phyloP scores from a whole-genome alignment of 768 basidiomycete genomes.

The Psilocybe cubensis region DNA sequence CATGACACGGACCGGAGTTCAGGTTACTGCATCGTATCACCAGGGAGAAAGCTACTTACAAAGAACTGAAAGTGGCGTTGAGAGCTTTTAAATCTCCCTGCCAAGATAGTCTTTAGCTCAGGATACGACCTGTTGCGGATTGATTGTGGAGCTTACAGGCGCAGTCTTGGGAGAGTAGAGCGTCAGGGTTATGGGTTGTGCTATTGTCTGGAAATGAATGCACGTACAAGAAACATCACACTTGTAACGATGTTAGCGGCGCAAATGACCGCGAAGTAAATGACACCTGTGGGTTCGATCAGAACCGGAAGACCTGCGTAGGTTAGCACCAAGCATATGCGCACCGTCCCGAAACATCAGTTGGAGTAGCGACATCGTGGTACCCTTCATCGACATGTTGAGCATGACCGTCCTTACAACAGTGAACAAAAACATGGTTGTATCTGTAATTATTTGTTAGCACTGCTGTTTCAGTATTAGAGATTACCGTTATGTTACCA shows the following conservation, averaged over 20 bases:
- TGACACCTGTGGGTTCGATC: background rate
- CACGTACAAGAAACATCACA: slow-evolving; percentile 8
- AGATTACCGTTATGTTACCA: background rate
- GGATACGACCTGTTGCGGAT: no score
- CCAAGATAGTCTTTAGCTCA: background rate
- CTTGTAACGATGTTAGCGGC: slow-evolving; percentile 1
- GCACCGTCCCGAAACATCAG: slow-evolving; percentile 8
- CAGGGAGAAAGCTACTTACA: background rate
- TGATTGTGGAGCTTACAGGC: background rate
- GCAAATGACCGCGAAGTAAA: slow-evolving; percentile 9
- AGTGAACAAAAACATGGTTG: background rate
- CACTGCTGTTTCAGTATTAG: background rate
- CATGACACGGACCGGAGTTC: no score
- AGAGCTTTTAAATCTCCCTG: background rate
- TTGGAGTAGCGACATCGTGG: background rate
- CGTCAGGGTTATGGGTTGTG: background rate
- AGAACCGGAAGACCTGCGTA: background rate
- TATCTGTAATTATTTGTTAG: background rate
- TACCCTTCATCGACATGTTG: background rate
- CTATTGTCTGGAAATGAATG: background rate
- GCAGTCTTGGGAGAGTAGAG: background rate
- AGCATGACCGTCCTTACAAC: background rate
- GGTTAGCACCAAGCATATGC: background rate
- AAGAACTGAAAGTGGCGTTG: slow-evolving; percentile 1
- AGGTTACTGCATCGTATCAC: no score